These are phyloP conservation scores for Hemileccinum impolitum DNA, from an alignment of 768 basidiomycete species.

Conservation along the genomic window DNA sequence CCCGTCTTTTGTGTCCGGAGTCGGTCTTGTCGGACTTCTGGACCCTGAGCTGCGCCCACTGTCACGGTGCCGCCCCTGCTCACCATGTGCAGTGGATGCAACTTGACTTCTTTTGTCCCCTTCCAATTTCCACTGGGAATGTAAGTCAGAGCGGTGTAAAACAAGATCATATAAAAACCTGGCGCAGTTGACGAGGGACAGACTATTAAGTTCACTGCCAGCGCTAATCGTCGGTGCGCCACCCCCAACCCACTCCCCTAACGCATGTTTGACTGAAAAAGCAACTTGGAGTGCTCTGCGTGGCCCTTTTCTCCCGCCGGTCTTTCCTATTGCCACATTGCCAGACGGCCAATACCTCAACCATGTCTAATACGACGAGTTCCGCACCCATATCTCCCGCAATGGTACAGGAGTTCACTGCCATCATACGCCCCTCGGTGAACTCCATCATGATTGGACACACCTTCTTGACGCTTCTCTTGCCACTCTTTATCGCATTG, in stretches of 20 bases:
- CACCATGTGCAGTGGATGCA: no score
- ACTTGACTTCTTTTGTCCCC: no score
- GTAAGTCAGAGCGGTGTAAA: no score
- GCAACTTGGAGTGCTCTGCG: not conserved
- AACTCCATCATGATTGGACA: constrained; percentile 28
- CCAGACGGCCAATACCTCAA: not conserved
- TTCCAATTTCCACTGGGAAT: no score
- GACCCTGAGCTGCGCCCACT: no score
- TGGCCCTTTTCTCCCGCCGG: not conserved
- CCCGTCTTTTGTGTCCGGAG: no score
- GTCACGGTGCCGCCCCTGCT: no score
- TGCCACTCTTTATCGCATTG: constrained; percentile 29
- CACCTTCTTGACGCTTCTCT: constrained; percentile 29
- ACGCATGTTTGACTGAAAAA: not conserved
- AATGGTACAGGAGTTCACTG: not conserved
- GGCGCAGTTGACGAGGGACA: no score
- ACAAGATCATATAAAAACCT: no score
- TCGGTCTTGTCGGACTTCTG: no score
- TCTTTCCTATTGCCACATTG: not conserved
- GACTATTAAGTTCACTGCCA: not conserved
- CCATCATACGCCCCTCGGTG: constrained; percentile 19
- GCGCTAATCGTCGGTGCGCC: not conserved
- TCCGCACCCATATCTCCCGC: constrained; percentile 2
- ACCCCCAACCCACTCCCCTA: not conserved
- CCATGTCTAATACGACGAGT: constrained; percentile 16